Conservation (phyloP, 2,329 filamentous ascomycete genomes). For the Mycocentrospora acerina region DNA sequence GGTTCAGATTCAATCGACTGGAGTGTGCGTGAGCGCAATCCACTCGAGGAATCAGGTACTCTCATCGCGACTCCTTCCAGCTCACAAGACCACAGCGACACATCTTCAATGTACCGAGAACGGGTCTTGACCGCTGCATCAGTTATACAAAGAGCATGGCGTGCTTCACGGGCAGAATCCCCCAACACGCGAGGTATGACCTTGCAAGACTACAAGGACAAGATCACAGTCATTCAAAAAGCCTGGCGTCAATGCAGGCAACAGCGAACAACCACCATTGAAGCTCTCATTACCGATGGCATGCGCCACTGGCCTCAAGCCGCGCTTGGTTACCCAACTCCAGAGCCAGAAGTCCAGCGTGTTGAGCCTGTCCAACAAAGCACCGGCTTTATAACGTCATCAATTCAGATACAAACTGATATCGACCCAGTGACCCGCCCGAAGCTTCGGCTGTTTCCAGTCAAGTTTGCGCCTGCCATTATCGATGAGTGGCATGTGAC, state of each 20-base stretch:
- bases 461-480: constrained; percentile 61
- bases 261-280: constrained; percentile 29
- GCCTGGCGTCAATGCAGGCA: constrained; percentile 41
- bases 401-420: constrained; percentile 39
- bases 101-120: constrained; percentile 27
- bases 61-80: constrained; percentile 30
- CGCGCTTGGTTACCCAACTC: constrained; percentile 35
- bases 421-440: constrained; percentile 26
- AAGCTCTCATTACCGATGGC: constrained; percentile 33
- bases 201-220: constrained; percentile 42
- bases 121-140: constrained; percentile 32
- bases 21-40: constrained; percentile 20
- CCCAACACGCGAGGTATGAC: constrained; percentile 20
- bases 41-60: constrained; percentile 29
- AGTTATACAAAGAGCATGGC: constrained; percentile 40
- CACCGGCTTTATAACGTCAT: constrained; percentile 28
- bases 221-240: constrained; percentile 42
- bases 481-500: constrained; percentile 71
- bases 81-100: constrained; percentile 29
- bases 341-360: constrained; percentile 30
- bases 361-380: constrained; percentile 18
- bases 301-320: constrained; percentile 39
- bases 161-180: constrained; percentile 27
- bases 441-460: constrained; percentile 43
- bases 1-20: constrained; percentile 29